Conservation (phyloP, 2,329 filamentous ascomycete species). For the Amauroascus niger region DNA sequence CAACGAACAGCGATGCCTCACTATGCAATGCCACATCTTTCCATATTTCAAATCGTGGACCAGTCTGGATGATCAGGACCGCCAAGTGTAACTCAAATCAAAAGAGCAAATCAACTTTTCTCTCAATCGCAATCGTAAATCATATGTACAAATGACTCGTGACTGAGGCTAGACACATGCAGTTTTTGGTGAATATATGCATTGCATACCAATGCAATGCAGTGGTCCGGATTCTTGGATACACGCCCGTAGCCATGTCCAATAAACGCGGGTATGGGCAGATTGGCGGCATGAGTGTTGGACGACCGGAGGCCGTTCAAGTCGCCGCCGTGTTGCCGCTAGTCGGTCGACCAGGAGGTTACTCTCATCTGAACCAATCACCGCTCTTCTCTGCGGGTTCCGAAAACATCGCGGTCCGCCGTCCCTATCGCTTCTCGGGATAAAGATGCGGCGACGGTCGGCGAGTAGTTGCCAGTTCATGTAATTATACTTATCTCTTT, state of each 20-base stretch:
- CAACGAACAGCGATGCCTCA: neutral
- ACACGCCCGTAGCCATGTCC: neutral
- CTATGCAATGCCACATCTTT: neutral
- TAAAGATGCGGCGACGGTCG: neutral
- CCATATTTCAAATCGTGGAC: neutral
- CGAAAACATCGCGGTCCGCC: neutral
- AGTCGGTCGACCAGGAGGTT: neutral
- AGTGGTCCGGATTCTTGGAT: neutral
- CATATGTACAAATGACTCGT: neutral
- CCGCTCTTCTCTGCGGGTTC: neutral
- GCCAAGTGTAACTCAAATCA: neutral
- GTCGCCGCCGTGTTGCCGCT: neutral
- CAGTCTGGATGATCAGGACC: neutral
- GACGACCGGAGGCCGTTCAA: neutral
- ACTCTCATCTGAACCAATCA: neutral
- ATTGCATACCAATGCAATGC: neutral
- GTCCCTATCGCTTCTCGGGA: neutral
- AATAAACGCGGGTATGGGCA: neutral
- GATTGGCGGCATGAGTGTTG: neutral
- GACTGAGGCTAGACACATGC: neutral
- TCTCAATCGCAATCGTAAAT: neutral
- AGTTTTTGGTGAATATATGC: neutral
- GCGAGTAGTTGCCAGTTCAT: neutral
- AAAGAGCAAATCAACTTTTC: neutral
- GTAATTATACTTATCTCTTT: conserved; percentile 23